Base-by-base conservation (phyloP, 345 rosid genomes). In the Linum usitatissimum region DNA sequence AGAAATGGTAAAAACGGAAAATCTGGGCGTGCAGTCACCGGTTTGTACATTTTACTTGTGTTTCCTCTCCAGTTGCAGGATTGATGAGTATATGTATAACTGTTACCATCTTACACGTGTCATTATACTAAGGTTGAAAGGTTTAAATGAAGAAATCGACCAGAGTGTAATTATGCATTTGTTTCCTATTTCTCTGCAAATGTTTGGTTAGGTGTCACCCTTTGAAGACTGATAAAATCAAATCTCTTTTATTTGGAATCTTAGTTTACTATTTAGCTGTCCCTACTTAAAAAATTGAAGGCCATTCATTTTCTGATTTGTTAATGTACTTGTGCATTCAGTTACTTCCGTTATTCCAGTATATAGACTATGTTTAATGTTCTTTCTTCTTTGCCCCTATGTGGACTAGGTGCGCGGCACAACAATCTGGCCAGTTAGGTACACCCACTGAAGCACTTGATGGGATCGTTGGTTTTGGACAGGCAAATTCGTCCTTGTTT, bases 391-490 rank as follows among this genome's bases (percentile, higher is more conserved):
- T 42, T 15, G 23, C 9, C 45, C 28, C 28, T 23, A 55, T 48
- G 55, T 12, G 70, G 71, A 63, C 55, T 71, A 88, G 92, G 63
- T 88, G 98, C 61, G 95, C 92, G 38, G 78, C 73, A 66, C 73
- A 74, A 66, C 96, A 84, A 73, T 83, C 96, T 20, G 98, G 95
- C 39, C 83, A 79, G 49, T 75, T 88, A 38, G 85, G 83, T 19
- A 40, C 78, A 28, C 70, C 91, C 5, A 28, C 69, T 42, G 81
- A 75, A 3, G 96, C 98, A 70, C 76, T 88, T 69, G 96, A 89
- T 71, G 98, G 96, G 15, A 83, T 92, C 61, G 66, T 92, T 75
- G 98, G 98, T 55, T 85, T 92, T 71, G 98, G 98, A 58, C 91
- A 92, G 68, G 63, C 92, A 64, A 86, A 85, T 68, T 79, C 96